These are phyloP conservation scores for Alternaria sp. DNA, from an alignment of 2,329 filamentous ascomycete genomes.

Conservation along the genomic window DNA sequence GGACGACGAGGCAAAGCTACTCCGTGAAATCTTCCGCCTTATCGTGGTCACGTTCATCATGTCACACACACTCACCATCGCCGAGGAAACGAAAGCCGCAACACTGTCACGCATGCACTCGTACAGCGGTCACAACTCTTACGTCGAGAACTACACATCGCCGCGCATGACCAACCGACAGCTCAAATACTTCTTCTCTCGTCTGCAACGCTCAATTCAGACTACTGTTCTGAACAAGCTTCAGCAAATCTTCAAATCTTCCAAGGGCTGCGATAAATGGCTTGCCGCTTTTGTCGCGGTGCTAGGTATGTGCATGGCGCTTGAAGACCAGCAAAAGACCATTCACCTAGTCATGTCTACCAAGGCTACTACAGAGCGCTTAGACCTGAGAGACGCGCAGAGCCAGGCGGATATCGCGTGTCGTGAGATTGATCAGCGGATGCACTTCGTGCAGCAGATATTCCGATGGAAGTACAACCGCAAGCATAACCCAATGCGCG, in stretches of 20 bases:
- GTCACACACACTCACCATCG: constrained; percentile 56
- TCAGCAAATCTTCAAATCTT: constrained; percentile 55
- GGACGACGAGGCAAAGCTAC: constrained; percentile 52
- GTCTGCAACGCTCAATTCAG: constrained; percentile 52
- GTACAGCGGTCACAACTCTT: constrained; percentile 37
- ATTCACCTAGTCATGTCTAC: constrained; percentile 54
- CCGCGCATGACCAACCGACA: constrained; percentile 58
- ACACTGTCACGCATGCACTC: constrained; percentile 50
- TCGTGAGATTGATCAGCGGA: constrained; percentile 53
- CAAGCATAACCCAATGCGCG: constrained; percentile 49
- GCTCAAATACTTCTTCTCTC: constrained; percentile 58
- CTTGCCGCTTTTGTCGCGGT: constrained; percentile 55
- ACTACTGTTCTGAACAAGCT: constrained; percentile 54
- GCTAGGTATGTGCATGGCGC: constrained; percentile 56
- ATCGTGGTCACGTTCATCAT: constrained; percentile 58
- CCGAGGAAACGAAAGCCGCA: constrained; percentile 46
- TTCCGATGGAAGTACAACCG: constrained; percentile 58
- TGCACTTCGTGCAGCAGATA: constrained; percentile 53
- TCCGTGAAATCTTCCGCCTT: constrained; percentile 54
- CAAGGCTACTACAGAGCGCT: constrained; percentile 39
- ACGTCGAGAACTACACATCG: constrained; percentile 43
- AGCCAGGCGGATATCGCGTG: constrained; percentile 50
- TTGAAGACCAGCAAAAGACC: constrained; percentile 57
- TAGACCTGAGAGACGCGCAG: constrained; percentile 35
- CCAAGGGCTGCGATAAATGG: constrained; percentile 54